Evolutionary conservation across 768 basidiomycete genomes (phyloP), one percentile per base, ranked within the genome.

Genomic region (Hypholoma sublateritium): DNA sequence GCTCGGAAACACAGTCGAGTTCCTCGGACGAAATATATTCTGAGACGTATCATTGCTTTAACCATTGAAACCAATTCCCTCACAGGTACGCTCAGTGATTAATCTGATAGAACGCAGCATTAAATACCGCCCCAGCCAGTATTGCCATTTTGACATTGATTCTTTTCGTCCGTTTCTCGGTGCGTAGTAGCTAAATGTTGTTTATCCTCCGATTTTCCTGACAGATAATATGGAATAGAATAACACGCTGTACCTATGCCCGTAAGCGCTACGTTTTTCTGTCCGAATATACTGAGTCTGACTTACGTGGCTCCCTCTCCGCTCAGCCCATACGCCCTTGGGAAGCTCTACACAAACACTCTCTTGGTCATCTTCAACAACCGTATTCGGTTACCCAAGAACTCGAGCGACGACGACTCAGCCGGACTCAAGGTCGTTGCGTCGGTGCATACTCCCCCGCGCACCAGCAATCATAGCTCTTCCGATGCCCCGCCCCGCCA

Each of bases 291-390:
- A n/a, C n/a, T n/a, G 25, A 35, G 17, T 12, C 25, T 35, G 12
- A 51, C 36, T 14, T 2, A 28, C 46, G n/a, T 32, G 12, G 7
- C 1, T 14, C 14, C 8, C 9, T 1, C 6, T 2, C n/a, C 14
- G 3, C 12, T 16, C 14, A 53, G 53, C n/a, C 53, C 53, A 14
- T 44, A 44, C 11, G 53, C 43, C 25, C 32, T 45, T 7, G 42
- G 42, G 36, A 53, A 53, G 21, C 53, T 53, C 5, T 53, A 53
- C 32, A 44, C 53, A 7, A 53, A 53, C 53, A 53, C 53, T 22
- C 53, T 53, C 44, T 24, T 53, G n/a, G 53, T 53, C 24, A 53
- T 53, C 21, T 53, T 53, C 42, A 53, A 53, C 17, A 53, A 53
- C 28, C 53, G 53, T 9, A 53, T 53, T n/a, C 28, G 24, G 14